Evolutionary conservation across 148 eudicot genomes (phyloP).

Genomic region (Rhododendron henanense): DNA sequence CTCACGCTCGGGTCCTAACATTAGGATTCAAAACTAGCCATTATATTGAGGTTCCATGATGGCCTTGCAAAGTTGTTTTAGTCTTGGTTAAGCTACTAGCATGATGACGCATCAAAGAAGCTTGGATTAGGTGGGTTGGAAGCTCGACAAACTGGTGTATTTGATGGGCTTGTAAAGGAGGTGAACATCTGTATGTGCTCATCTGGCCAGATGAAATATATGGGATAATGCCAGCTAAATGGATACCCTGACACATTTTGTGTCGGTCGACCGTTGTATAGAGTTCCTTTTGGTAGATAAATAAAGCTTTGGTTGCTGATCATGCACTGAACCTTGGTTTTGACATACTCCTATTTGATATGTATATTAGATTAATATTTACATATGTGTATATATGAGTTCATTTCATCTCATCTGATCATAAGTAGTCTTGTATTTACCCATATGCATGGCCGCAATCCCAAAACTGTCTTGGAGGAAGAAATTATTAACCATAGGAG

Average conservation of each 20-base stretch:
- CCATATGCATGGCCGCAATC: background rate
- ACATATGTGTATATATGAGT: background rate
- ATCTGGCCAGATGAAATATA: background rate
- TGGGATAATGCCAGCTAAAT: background rate
- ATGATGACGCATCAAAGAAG: background rate
- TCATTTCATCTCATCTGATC: background rate
- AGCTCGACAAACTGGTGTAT: background rate
- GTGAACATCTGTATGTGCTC: background rate
- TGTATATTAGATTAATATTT: background rate
- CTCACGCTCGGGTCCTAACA: background rate
- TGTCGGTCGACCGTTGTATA: background rate
- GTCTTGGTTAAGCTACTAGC: background rate
- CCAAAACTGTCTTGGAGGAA: background rate
- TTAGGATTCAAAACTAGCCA: background rate
- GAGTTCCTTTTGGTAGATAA: background rate
- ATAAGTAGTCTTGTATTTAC: background rate
- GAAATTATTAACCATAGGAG: background rate
- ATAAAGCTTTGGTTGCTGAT: background rate
- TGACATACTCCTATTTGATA: background rate
- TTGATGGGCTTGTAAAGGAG: background rate
- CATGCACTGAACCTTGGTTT: constrained; percentile 1
- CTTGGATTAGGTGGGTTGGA: background rate
- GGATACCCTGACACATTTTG: background rate
- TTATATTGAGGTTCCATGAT: background rate
- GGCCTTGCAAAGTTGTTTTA: background rate